phyloP scores from a whole-genome alignment of 129 eudicot genomes.

The Oenanthe sinensis region DNA sequence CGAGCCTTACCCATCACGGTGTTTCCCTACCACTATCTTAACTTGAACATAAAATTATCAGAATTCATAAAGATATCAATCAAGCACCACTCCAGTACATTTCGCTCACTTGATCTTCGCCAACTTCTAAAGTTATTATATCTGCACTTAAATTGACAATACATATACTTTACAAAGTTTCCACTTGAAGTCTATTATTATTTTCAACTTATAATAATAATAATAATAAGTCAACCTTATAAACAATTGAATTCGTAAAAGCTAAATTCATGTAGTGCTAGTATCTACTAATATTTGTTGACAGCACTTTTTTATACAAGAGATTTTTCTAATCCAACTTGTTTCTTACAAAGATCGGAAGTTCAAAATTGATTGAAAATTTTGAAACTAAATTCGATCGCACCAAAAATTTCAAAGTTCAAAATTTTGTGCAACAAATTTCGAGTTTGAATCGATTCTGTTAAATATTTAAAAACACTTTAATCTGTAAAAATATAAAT shows the following conservation, averaged over 20 bases:
- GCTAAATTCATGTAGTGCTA: background rate
- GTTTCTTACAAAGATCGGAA: too few relatives aligned
- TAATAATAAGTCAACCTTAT: background rate
- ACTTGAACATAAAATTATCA: background rate
- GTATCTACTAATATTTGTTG: background rate
- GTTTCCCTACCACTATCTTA: conserved; percentile 11
- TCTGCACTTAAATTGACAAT: background rate
- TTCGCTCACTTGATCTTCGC: background rate
- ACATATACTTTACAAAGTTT: background rate
- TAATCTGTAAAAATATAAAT: too few relatives aligned
- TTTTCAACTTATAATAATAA: too few relatives aligned
- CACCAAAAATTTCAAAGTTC: too few relatives aligned
- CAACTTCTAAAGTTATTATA: background rate
- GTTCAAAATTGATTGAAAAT: too few relatives aligned
- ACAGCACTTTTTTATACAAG: background rate
- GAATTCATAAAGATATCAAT: background rate
- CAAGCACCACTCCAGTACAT: conserved; percentile 9
- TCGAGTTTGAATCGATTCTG: too few relatives aligned
- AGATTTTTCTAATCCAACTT: too few relatives aligned
- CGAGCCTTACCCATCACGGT: conserved; percentile 12
- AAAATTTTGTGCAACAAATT: too few relatives aligned
- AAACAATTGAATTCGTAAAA: background rate
- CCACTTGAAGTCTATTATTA: background rate
- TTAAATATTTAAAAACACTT: too few relatives aligned
- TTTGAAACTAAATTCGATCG: too few relatives aligned